Conservation (phyloP, 768 basidiomycete genomes). For the Lyophyllum shimeji region DNA sequence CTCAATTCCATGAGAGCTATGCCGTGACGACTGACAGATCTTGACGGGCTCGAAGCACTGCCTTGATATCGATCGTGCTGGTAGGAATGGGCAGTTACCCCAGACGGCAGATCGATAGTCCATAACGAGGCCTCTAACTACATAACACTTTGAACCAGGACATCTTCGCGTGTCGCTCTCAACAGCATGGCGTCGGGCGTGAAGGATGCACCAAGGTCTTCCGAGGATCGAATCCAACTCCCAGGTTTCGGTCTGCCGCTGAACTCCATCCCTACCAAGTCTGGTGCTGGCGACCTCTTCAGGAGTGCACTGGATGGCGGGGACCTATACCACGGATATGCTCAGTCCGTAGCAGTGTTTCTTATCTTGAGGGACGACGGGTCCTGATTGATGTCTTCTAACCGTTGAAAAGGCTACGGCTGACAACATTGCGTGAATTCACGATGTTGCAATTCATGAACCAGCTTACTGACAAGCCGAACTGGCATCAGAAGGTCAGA, state of each 20-base stretch:
- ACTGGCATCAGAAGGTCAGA: constrained; percentile 17
- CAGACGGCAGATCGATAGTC: too few relatives aligned
- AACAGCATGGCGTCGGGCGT: too few relatives aligned
- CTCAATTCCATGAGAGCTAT: too few relatives aligned
- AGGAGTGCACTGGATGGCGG: constrained; percentile 7
- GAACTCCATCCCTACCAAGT: constrained; percentile 2
- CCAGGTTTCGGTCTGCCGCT: constrained; percentile 14
- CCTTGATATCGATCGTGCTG: too few relatives aligned
- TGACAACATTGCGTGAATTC: constrained; percentile 18
- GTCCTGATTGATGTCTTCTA: neutral
- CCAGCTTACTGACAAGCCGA: constrained; percentile 15
- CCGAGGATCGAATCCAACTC: neutral
- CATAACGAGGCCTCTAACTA: too few relatives aligned
- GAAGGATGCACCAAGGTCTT: neutral
- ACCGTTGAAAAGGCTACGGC: constrained; percentile 1
- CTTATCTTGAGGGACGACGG: neutral
- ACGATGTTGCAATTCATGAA: constrained; percentile 20
- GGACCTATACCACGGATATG: neutral
- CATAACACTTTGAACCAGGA: too few relatives aligned
- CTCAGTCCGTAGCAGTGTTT: neutral
- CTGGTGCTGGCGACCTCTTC: neutral
- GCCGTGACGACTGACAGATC: too few relatives aligned
- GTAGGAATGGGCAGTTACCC: too few relatives aligned
- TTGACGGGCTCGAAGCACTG: too few relatives aligned
- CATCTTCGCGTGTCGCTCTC: too few relatives aligned